These are phyloP conservation scores for Aspergillus indologenus DNA, from an alignment of 495 filamentous ascomycete species.

Conservation along the genomic window DNA sequence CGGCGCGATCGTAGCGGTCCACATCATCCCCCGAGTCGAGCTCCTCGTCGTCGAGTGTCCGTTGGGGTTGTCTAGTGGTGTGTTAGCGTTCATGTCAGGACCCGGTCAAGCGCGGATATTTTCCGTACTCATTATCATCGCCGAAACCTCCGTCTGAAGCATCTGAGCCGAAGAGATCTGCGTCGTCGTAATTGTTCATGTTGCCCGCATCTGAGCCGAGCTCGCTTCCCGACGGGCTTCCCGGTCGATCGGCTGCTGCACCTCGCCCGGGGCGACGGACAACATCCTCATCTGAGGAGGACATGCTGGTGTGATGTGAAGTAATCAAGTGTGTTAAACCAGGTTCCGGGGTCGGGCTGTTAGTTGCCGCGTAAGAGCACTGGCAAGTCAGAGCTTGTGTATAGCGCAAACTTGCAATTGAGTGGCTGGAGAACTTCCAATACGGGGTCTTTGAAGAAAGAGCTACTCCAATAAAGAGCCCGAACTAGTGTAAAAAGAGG, in stretches of 20 bases:
- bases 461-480: neutral
- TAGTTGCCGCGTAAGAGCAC: neutral
- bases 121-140: constrained; percentile 34
- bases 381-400: neutral
- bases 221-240: constrained; percentile 33
- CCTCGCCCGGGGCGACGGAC: constrained; percentile 40
- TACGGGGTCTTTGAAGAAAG: neutral
- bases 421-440: neutral
- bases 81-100: constrained; percentile 21
- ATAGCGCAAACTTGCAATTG: neutral
- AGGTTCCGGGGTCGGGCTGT: neutral
- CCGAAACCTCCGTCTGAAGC: constrained; percentile 42
- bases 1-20: constrained; percentile 50
- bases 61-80: constrained; percentile 43
- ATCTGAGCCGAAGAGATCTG: constrained; percentile 66
- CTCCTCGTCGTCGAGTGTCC: constrained; percentile 67
- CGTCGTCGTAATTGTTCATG: constrained; percentile 47
- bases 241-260: constrained; percentile 22
- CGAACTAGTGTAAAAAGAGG: neutral
- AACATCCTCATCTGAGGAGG: constrained; percentile 43
- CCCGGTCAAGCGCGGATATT: constrained; percentile 9
- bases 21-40: constrained; percentile 79
- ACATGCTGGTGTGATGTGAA: constrained; percentile 26
- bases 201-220: constrained; percentile 35
- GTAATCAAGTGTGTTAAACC: neutral